These are phyloP conservation scores for Candolleomyces eurysporus DNA, from an alignment of 768 basidiomycete genomes.

Conservation along the genomic window DNA sequence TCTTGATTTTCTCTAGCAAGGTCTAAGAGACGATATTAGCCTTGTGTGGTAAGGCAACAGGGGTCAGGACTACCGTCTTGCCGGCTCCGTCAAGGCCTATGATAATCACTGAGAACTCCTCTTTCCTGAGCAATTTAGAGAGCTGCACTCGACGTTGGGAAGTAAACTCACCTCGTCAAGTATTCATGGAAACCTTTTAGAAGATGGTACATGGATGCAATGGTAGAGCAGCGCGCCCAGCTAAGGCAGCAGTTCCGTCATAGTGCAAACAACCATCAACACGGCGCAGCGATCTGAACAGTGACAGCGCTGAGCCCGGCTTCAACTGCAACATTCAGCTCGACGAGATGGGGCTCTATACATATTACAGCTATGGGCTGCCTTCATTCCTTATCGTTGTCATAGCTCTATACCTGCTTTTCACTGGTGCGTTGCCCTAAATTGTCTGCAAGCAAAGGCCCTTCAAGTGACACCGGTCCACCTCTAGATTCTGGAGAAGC, in stretches of 20 bases:
- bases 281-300: not conserved
- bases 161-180: slow-evolving; percentile 63
- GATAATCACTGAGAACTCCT: slow-evolving; percentile 93
- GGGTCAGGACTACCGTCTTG: slow-evolving; percentile 64
- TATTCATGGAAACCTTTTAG: slow-evolving; percentile 90
- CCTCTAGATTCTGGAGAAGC: slow-evolving; percentile 76
- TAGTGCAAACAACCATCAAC: not conserved
- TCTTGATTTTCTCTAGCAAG: slow-evolving; percentile 91
- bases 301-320: not conserved
- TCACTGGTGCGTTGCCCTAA: slow-evolving; percentile 66
- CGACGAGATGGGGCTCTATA: slow-evolving; percentile 43
- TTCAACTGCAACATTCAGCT: not conserved
- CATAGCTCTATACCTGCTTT: slow-evolving; percentile 83
- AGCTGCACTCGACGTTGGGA: not conserved
- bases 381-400: slow-evolving; percentile 60
- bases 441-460: not conserved
- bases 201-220: slow-evolving; percentile 82
- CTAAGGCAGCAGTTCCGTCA: not conserved
- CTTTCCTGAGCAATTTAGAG: slow-evolving; percentile 48
- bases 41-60: not conserved
- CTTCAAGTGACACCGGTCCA: not conserved
- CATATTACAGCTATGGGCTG: slow-evolving; percentile 68
- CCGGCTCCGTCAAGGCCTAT: slow-evolving; percentile 92
- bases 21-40: slow-evolving; percentile 48
- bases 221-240: not conserved